These are phyloP conservation scores for Botryotinia narcissicola DNA, from an alignment of 2,329 filamentous ascomycete species.

Conservation along the genomic window DNA sequence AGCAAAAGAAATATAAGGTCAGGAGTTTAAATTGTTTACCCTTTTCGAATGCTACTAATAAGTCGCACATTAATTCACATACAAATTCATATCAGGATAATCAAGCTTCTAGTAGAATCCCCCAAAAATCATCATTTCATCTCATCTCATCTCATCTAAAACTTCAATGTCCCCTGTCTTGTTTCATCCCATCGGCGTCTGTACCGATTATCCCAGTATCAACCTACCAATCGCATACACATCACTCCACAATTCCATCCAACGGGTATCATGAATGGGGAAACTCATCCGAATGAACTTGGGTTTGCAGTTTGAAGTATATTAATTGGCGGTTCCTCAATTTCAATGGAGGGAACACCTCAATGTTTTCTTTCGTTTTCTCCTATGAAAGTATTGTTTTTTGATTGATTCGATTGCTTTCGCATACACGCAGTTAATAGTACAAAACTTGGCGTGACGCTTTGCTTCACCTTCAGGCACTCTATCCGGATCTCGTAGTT, in stretches of 20 bases:
- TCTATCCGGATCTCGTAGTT: background rate
- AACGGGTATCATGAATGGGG: background rate
- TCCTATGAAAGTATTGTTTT: background rate
- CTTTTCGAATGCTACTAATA: background rate
- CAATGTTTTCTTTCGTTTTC: background rate
- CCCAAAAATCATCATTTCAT: background rate
- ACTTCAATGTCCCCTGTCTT: background rate
- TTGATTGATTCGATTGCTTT: background rate
- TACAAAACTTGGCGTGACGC: background rate
- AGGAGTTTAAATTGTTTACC: background rate
- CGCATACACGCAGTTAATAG: background rate
- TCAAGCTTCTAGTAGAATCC: background rate
- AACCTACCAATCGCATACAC: background rate
- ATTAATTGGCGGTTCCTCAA: conserved; percentile 5
- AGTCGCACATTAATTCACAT: background rate
- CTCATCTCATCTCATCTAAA: conserved; percentile 6
- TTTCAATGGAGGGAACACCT: background rate
- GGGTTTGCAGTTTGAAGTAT: background rate
- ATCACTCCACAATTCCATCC: background rate
- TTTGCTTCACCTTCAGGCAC: background rate
- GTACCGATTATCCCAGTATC: background rate
- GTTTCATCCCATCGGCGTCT: conserved; percentile 12
- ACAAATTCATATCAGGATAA: background rate
- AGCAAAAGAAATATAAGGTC: background rate
- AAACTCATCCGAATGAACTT: background rate